Evolutionary conservation across 2,329 filamentous ascomycete species (phyloP), one percentile per base, ranked within the genome.

Genomic region (Penicillium sp.): DNA sequence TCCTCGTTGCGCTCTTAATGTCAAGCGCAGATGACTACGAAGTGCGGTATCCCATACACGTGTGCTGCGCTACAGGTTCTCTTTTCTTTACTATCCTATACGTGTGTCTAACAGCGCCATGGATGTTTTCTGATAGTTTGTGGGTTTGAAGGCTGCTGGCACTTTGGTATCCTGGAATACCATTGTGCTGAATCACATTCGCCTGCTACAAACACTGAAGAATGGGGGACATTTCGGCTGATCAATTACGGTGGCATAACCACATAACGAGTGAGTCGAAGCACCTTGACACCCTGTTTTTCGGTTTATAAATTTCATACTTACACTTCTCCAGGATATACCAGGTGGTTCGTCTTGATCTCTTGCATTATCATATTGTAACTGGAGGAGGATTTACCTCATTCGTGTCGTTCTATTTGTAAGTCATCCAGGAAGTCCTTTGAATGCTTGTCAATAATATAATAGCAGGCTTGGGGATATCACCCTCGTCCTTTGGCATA

Each of bases 91-190:
- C 59, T 79, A 24, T 71, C 75, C 2, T 77, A 75, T 55, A 64
- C 78, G 64, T 42, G 63, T 67, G 27, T 67, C 68, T 1, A 64
- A 72, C 24, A 72, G 75, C 13, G 82, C 82, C 0, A 67, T 84
- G 57, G 83, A 78, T 0, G 83, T 84, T 4, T 87, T 87, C 57
- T 83, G 75, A 66, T 87, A 82, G 82, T 71, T 87, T 8, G 75
- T 85, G 10, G 72, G 80, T 45, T 63, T 87, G 35, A 84, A 82
- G 0, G 77, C 82, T 0, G 80, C 80, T 4, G 82, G 82, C 6
- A 81, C 84, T 3, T 63, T 87, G 39, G 74, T 87, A 6, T 82
- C 79, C 1, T 87, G 84, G 84, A 78, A 75, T 1, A 71, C 75
- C 0, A 81, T 84, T 51, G 61, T 81, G n/a, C 44, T 80, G 41